Evolutionary conservation across 495 filamentous ascomycete genomes (phyloP).

Genomic region (Neurospora terricola): DNA sequence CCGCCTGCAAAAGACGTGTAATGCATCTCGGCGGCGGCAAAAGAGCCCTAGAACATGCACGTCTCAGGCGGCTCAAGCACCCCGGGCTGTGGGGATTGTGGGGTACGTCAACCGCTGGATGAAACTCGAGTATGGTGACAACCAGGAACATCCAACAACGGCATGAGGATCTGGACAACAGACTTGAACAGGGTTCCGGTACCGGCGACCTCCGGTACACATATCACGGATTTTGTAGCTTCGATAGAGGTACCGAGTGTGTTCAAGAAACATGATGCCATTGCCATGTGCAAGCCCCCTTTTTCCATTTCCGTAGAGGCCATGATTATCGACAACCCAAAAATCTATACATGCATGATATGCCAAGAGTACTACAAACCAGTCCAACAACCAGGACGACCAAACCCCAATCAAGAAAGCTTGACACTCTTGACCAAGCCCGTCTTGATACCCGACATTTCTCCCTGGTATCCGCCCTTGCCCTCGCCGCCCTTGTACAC

Average conservation of each 20-base stretch:
- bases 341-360: not conserved
- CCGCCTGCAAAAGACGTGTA: not conserved
- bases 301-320: not conserved
- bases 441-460: conserved; percentile 91
- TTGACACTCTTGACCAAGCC: conserved; percentile 89
- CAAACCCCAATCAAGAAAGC: conserved; percentile 37
- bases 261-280: not conserved
- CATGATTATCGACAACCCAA: not conserved
- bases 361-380: not conserved
- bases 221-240: not conserved
- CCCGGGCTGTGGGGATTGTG: not conserved
- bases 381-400: not conserved
- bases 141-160: not conserved
- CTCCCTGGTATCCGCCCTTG: conserved; percentile 80
- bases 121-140: not conserved
- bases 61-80: not conserved
- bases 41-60: not conserved
- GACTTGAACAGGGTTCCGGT: not conserved
- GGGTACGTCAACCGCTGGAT: not conserved
- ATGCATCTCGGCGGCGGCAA: not conserved
- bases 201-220: not conserved
- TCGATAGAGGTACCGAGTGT: not conserved
- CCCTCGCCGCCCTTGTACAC: conserved; percentile 83
- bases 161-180: not conserved
- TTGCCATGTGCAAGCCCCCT: not conserved